Conservation (phyloP, 768 basidiomycete species). For the Phallus indusiatus region DNA sequence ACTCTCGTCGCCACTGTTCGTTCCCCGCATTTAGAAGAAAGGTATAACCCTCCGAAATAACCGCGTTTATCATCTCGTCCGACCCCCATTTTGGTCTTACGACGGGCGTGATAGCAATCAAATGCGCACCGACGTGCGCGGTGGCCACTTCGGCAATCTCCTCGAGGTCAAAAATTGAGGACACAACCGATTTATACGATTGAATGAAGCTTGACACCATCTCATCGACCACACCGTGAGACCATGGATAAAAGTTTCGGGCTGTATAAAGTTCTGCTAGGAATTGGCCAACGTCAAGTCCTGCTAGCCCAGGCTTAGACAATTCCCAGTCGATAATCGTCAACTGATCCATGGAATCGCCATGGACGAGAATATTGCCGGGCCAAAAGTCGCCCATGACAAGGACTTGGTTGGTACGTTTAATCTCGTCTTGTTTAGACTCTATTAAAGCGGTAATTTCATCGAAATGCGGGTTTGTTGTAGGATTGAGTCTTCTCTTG, state of each 20-base stretch:
- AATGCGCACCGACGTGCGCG: constrained; percentile 46
- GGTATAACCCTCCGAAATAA: constrained; percentile 41
- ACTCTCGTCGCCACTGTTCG: constrained; percentile 8
- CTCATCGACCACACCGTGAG: constrained; percentile 25
- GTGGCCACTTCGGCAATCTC: constrained; percentile 18
- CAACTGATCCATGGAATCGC: constrained; percentile 30
- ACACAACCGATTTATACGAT: constrained; percentile 26
- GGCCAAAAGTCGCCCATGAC: constrained; percentile 67
- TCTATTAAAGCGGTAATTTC: neutral
- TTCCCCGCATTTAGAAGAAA: constrained; percentile 24
- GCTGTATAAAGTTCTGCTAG: constrained; percentile 49
- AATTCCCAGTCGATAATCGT: constrained; percentile 61
- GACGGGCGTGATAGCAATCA: constrained; percentile 41
- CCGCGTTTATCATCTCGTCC: constrained; percentile 35
- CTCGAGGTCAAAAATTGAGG: constrained; percentile 12
- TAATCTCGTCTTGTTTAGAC: neutral
- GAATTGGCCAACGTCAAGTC: constrained; percentile 57
- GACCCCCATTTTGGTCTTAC: constrained; percentile 34
- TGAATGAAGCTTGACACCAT: constrained; percentile 37
- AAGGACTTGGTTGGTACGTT: neutral
- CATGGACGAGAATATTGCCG: constrained; percentile 49
- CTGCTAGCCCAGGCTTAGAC: constrained; percentile 43
- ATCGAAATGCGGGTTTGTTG: neutral
- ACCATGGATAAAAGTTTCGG: constrained; percentile 35
- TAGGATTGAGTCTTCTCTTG: neutral